Base-by-base conservation (phyloP, 2,329 filamentous ascomycete species). In the Neoarthrinium moseri region DNA sequence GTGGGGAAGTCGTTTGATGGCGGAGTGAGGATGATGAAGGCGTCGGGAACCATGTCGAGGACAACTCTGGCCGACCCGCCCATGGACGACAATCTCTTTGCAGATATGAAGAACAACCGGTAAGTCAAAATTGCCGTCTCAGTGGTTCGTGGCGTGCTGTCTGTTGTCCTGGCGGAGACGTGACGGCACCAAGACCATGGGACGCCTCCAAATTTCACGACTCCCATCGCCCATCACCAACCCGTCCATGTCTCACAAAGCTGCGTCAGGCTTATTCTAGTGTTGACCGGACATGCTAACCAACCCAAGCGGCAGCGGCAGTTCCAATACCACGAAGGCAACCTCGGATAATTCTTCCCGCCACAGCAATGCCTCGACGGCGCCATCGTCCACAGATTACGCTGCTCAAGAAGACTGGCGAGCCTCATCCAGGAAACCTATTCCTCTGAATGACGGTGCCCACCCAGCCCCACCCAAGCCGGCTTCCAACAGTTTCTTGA, bases 361-460 rank as follows among this genome's bases (percentile, higher is more conserved):
- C 57, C 77, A 83, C 60, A 83, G 80, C 62, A 80, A 80, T 63
- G 75, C 72, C 43, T 83, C 80, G n/a, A 83, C 80, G 29, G 71
- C 80, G 27, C 78, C 80, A 11, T 83, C 80, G 3, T 82, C 80
- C 4, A 73, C 78, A 42, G 78, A 74, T 43, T 56, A 66, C 26
- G 62, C 58, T 33, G 55, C 53, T 8, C 65, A 69, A 29, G 70
- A 75, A 46, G 71, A 75, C 44, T 66, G 63, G 64, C 66, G 61
- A 40, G 57, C 58, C 33, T 49, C 56, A 26, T 56, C 53, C 45
- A 72, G 63, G 56, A 77, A 71, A 37, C 23, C 49, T 13, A 48
- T 66, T 40, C n/a, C n/a, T n/a, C n/a, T n/a, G n/a, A 61, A 56
- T 47, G 70, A 69, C 51, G 67, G 60, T 48, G 66, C 70, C 3